Evolutionary conservation across 305 asterid species (phyloP).

Genomic region (Striga hermonthica): DNA sequence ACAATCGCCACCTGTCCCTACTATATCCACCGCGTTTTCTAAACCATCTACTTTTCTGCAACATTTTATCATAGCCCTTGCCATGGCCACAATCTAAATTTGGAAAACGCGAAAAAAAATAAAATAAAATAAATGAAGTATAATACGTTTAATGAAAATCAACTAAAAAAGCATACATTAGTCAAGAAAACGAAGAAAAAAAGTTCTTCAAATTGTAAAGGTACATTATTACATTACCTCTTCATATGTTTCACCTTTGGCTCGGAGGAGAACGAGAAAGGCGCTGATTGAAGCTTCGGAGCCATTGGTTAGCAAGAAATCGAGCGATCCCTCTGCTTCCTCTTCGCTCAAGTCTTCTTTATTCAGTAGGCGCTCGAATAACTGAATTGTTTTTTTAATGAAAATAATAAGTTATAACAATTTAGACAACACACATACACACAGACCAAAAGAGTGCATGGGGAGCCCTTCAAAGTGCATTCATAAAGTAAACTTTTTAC

Average conservation of each 20-base stretch:
- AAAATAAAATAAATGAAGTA: neutral
- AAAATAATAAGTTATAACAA: too few relatives aligned
- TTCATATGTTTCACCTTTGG: constrained; percentile 84
- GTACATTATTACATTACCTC: constrained; percentile 39
- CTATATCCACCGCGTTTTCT: constrained; percentile 66
- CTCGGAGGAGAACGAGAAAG: constrained; percentile 82
- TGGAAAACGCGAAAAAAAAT: constrained; percentile 13
- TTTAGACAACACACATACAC: too few relatives aligned
- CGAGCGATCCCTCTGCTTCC: constrained; percentile 73
- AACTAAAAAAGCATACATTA: neutral
- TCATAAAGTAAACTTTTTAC: too few relatives aligned
- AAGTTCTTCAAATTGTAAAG: neutral
- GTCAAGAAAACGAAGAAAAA: too few relatives aligned
- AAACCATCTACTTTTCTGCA: constrained; percentile 61
- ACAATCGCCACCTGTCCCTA: constrained; percentile 89
- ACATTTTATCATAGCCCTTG: constrained; percentile 72
- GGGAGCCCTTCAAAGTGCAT: too few relatives aligned
- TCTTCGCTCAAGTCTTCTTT: constrained; percentile 63
- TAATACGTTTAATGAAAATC: neutral
- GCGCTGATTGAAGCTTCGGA: constrained; percentile 74
- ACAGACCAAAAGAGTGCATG: too few relatives aligned
- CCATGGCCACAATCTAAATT: constrained; percentile 69
- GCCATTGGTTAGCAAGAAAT: constrained; percentile 57
- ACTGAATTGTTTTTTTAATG: constrained; percentile 30
- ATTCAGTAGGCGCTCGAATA: constrained; percentile 56